Evolutionary conservation across 208 protist genomes (phyloP), one percentile per base, ranked within the genome.

Genomic region (Wallacemonas sp.): DNA sequence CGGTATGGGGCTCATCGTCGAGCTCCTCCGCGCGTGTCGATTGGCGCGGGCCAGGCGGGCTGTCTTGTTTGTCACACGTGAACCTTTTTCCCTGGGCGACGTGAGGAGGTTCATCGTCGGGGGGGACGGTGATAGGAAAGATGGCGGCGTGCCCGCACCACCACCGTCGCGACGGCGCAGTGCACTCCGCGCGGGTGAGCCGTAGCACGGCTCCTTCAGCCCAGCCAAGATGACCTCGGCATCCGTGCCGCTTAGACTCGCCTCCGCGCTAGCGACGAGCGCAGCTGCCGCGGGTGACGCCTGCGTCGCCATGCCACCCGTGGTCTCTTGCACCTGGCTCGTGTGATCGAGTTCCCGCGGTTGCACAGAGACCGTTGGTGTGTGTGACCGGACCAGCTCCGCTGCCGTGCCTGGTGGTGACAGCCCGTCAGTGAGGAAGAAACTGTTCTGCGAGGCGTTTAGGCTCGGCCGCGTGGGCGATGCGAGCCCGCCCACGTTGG

Each of bases 361-460:
- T 17, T 19, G 22, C 46, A 26, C 9, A 15, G 15, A 26, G 21
- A 3, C 46, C 11, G 46, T 8, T 30, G 46, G 21, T 26, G 21
- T 3, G 9, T 6, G 46, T 15, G 24, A 30, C 24, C 9, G 6
- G 26, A 26, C 3, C 46, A 33, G 46, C 22, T 54, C 31, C 30
- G 14, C 6, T 14, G 0, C n/a, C 30, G 9, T 14, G 30, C 4
- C 27, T 6, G 17, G 9, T n/a, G 30, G 14, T 11, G 51, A 5
- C 9, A 26, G n/a, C 12, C 51, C 30, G 15, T 58, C 51, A n/a
- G 51, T 58, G 12, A 58, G 31, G 30, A 58, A 58, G 51, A 58
- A 58, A 19, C 51, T 58, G 51, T 33, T 58, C 51, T 58, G 51
- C 30, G 51, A 58, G 26, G 19, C 51, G 30, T 33, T 33, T n/a